phyloP scores from a whole-genome alignment of 2,329 filamentous ascomycete species.

The Didymella keratinophila region DNA sequence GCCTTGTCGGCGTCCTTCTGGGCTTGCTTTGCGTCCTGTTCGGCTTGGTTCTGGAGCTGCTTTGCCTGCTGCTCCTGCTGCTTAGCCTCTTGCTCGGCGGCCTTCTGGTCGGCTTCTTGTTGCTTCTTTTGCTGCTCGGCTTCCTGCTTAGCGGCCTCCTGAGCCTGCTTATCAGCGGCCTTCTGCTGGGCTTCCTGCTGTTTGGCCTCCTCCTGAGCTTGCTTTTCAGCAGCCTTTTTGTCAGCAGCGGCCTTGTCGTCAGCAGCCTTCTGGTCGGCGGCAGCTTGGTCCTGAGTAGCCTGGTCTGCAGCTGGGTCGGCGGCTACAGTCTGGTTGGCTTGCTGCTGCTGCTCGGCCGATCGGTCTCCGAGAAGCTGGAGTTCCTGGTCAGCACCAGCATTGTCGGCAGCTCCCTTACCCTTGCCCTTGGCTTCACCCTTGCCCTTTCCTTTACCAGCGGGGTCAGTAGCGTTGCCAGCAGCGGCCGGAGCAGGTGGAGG shows the following conservation, averaged over 20 bases:
- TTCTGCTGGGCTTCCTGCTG: neutral
- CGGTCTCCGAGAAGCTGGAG: neutral
- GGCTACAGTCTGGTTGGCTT: neutral
- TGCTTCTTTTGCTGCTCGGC: slow-evolving; percentile 3
- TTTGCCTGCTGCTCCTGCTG: neutral
- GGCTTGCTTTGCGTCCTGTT: slow-evolving; percentile 17
- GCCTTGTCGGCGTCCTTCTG: slow-evolving; percentile 15
- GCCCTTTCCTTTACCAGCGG: neutral
- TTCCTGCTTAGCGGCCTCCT: slow-evolving; percentile 5
- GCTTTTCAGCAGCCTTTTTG: neutral
- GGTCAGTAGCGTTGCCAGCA: slow-evolving; percentile 4
- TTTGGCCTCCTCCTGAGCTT: slow-evolving; percentile 2
- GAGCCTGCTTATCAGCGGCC: neutral
- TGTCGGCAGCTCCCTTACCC: slow-evolving; percentile 21
- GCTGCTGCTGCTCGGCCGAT: neutral
- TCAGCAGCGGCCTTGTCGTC: neutral
- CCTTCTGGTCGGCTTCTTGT: neutral
- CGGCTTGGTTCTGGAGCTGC: slow-evolving; percentile 12
- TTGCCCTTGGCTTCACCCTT: slow-evolving; percentile 22
- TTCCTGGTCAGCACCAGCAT: slow-evolving; percentile 2
- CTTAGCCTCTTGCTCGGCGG: neutral
- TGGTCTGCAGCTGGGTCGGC: neutral
- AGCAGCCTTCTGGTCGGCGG: slow-evolving; percentile 1
- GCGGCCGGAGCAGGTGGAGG: neutral
- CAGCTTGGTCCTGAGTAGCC: slow-evolving; percentile 3